phyloP scores from a whole-genome alignment of 2,329 filamentous ascomycete genomes.

The Xylogone sp. region DNA sequence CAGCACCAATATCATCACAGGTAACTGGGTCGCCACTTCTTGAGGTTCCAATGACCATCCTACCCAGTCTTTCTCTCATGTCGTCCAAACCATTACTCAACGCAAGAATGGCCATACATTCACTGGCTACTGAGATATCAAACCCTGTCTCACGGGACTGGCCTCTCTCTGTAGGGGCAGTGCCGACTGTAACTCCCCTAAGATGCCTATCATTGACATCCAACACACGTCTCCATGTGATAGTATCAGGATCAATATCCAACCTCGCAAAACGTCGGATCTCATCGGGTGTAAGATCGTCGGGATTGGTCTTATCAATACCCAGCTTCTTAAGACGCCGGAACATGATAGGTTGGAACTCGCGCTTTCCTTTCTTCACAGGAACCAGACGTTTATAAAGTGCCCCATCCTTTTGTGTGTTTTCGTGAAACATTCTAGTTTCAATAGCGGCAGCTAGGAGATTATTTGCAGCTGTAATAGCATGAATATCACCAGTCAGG shows the following conservation, averaged over 20 bases:
- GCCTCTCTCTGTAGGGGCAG: constrained; percentile 86
- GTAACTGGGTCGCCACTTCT: constrained; percentile 84
- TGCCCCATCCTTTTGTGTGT: constrained; percentile 85
- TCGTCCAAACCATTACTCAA: constrained; percentile 84
- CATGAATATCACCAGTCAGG: constrained; percentile 95
- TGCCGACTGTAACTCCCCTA: constrained; percentile 82
- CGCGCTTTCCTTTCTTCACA: constrained; percentile 81
- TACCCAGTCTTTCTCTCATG: constrained; percentile 87
- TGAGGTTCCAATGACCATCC: constrained; percentile 93
- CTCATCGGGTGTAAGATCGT: constrained; percentile 88
- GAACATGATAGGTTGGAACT: constrained; percentile 88
- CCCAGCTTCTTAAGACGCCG: constrained; percentile 91
- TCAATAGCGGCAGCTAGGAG: constrained; percentile 93
- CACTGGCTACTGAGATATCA: constrained; percentile 95
- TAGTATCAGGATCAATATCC: constrained; percentile 94
- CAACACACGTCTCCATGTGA: constrained; percentile 93
- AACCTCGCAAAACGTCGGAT: constrained; percentile 84
- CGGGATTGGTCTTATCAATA: constrained; percentile 89
- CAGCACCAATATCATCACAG: constrained; percentile 90
- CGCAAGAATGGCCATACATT: constrained; percentile 97
- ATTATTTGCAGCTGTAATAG: constrained; percentile 96
- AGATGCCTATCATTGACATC: constrained; percentile 97
- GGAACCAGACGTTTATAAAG: constrained; percentile 88
- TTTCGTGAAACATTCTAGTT: constrained; percentile 97
- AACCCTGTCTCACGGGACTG: constrained; percentile 87